Evolutionary conservation across 176 grass and related monocot species (phyloP).

Genomic region (Alloteropsis semialata): DNA sequence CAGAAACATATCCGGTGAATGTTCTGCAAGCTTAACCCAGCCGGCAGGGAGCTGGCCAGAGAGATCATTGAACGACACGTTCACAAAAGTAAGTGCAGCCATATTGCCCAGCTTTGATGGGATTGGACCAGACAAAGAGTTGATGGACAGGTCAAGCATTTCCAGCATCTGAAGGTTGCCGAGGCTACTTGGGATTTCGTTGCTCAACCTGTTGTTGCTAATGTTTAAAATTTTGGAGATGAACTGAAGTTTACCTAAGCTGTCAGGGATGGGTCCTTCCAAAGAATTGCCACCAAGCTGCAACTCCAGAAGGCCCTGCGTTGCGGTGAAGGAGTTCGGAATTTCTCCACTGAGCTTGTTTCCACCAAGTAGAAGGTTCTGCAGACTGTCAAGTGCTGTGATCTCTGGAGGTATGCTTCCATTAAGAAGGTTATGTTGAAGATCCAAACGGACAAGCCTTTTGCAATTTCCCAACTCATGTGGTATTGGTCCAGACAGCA

Average conservation of each 20-base stretch:
- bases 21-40: conserved; percentile 42
- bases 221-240: conserved; percentile 46
- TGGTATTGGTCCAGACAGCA: conserved; percentile 47
- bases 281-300: conserved; percentile 46
- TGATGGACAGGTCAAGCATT: conserved; percentile 47
- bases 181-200: conserved; percentile 40
- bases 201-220: conserved; percentile 41
- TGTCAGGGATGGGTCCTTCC: conserved; percentile 38
- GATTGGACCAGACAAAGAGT: conserved; percentile 36
- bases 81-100: neutral
- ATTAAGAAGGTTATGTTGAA: conserved; percentile 42
- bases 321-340: conserved; percentile 42
- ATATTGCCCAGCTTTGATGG: neutral
- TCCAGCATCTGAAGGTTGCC: conserved; percentile 48
- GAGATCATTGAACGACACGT: neutral
- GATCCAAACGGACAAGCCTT: conserved; percentile 24
- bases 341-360: conserved; percentile 50
- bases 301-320: conserved; percentile 43
- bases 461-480: conserved; percentile 26
- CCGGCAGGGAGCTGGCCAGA: conserved; percentile 31
- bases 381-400: conserved; percentile 23
- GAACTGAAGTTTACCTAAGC: conserved; percentile 52
- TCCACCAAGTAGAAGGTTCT: conserved; percentile 33
- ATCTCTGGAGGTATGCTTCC: conserved; percentile 50
- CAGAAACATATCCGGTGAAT: conserved; percentile 24